phyloP scores from a whole-genome alignment of 768 basidiomycete genomes.

The Boletus vinaceobasis region DNA sequence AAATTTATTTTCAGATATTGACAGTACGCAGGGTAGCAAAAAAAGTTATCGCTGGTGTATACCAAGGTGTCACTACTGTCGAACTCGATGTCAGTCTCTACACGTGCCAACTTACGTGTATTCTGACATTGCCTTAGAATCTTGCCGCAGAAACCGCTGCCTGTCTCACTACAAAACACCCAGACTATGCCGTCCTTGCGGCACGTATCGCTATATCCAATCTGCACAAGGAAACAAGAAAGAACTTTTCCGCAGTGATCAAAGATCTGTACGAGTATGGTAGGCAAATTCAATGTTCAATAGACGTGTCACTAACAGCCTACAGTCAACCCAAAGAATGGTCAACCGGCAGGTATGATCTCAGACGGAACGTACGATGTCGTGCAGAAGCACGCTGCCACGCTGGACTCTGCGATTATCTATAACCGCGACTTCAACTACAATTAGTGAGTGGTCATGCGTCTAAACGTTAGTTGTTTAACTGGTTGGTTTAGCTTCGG shows the following conservation, averaged over 20 bases:
- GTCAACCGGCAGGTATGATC: slow-evolving; percentile 84
- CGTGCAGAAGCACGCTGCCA: slow-evolving; percentile 76
- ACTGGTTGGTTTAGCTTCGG: slow-evolving; percentile 63
- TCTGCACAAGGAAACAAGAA: slow-evolving; percentile 98
- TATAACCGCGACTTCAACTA: slow-evolving; percentile 98
- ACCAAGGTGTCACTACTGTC: slow-evolving; percentile 93
- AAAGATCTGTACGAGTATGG: slow-evolving; percentile 87
- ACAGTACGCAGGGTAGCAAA: slow-evolving; percentile 64
- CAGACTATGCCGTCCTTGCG: slow-evolving; percentile 97
- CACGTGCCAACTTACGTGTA: neutral
- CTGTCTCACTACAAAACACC: slow-evolving; percentile 93
- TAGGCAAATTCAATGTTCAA: slow-evolving; percentile 33
- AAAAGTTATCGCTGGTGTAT: slow-evolving; percentile 91
- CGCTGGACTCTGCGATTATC: slow-evolving; percentile 91
- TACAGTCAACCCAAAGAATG: slow-evolving; percentile 93
- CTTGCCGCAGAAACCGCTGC: slow-evolving; percentile 97
- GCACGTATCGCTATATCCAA: slow-evolving; percentile 99
- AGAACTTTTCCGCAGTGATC: slow-evolving; percentile 90
- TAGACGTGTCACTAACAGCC: neutral
- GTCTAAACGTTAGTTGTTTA: neutral
- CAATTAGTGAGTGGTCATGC: slow-evolving; percentile 64
- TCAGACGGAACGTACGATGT: slow-evolving; percentile 80
- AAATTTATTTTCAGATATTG: neutral
- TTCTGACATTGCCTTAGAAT: slow-evolving; percentile 51
- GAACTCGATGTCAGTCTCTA: slow-evolving; percentile 81